Conservation (phyloP, 106 monocot genomes). For the Dendrobium chrysotoxum region DNA sequence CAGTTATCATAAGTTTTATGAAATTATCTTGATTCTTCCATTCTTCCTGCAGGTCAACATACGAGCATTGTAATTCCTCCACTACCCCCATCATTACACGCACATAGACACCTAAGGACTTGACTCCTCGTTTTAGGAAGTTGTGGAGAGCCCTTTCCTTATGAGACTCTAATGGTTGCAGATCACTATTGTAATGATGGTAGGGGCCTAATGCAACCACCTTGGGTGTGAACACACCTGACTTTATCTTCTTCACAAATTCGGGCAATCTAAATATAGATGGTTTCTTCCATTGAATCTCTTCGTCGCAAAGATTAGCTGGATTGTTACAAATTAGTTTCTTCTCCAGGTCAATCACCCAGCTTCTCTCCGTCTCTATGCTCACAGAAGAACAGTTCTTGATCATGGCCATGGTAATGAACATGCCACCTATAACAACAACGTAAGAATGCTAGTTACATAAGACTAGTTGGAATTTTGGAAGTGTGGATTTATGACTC, state of each 20-base stretch:
- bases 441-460: neutral
- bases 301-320: neutral
- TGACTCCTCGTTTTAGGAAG: slow-evolving; percentile 11
- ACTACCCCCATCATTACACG: slow-evolving; percentile 8
- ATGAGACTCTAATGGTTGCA: slow-evolving; percentile 22
- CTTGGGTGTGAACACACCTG: neutral
- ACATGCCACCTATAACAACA: neutral
- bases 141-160: slow-evolving; percentile 25
- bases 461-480: neutral
- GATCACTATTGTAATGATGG: slow-evolving; percentile 19
- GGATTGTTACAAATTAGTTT: neutral
- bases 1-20: slow-evolving; percentile 16
- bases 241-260: neutral
- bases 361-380: neutral
- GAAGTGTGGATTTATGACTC: neutral
- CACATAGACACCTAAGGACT: slow-evolving; percentile 12
- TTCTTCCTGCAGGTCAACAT: slow-evolving; percentile 9
- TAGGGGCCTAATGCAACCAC: slow-evolving; percentile 11
- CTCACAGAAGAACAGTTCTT: neutral
- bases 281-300: neutral
- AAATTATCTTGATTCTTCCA: slow-evolving; percentile 8
- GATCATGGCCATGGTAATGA: neutral
- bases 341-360: slow-evolving; percentile 1
- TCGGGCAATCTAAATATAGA: neutral
- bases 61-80: slow-evolving; percentile 15